Conservation (phyloP, 2,329 filamentous ascomycete species). For the Fusarium sp. region DNA sequence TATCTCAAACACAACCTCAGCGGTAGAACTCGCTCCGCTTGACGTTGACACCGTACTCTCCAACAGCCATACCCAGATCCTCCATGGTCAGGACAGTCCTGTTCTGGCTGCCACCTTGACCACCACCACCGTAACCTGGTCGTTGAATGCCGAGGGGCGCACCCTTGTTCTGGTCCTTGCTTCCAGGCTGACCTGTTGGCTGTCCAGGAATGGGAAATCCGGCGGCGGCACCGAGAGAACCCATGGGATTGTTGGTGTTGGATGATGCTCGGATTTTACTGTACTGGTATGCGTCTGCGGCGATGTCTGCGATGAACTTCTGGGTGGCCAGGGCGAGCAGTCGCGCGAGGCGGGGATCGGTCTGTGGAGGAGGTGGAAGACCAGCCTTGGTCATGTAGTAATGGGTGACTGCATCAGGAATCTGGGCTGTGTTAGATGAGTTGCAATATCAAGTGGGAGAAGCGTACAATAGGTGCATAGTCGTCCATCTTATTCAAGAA, state of each 20-base stretch:
- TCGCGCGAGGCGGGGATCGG: constrained; percentile 89
- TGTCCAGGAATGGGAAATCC: constrained; percentile 78
- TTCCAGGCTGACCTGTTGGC: constrained; percentile 68
- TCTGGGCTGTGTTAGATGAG: constrained; percentile 61
- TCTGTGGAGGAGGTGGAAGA: constrained; percentile 91
- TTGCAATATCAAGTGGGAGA: neutral
- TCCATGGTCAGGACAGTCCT: constrained; percentile 98
- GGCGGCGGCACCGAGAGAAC: constrained; percentile 82
- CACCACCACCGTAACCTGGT: constrained; percentile 87
- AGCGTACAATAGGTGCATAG: constrained; percentile 91
- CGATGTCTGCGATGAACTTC: constrained; percentile 98
- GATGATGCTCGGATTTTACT: constrained; percentile 93
- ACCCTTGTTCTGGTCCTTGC: constrained; percentile 70
- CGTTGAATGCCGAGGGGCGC: constrained; percentile 81
- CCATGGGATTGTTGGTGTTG: constrained; percentile 92
- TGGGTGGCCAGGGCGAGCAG: constrained; percentile 97
- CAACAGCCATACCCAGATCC: constrained; percentile 97
- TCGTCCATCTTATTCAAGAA: constrained; percentile 98
- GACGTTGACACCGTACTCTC: constrained; percentile 97
- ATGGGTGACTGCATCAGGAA: constrained; percentile 96
- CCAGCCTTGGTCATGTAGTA: constrained; percentile 98
- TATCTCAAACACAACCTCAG: constrained; percentile 57
- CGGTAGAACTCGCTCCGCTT: constrained; percentile 98
- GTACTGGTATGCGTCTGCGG: constrained; percentile 98
- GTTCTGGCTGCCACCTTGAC: constrained; percentile 89